Evolutionary conservation across 768 basidiomycete genomes (phyloP).

Genomic region (Mycena floridula): DNA sequence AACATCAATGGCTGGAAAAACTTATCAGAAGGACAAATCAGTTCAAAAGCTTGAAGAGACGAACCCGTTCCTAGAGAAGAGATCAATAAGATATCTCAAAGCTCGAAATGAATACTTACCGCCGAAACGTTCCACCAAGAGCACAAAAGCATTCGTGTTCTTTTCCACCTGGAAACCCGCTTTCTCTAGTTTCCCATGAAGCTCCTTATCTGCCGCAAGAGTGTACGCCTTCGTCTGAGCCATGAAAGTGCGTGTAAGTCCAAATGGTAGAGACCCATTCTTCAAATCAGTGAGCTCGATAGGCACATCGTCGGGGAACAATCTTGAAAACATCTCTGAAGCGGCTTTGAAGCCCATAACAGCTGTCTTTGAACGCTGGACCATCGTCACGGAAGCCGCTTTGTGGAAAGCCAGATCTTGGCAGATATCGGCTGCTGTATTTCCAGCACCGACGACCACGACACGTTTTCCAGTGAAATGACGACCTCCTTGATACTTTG

Average conservation of each 20-base stretch:
- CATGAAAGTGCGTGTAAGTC: constrained; percentile 11
- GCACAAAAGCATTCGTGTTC: constrained; percentile 23
- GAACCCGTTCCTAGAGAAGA: constrained; percentile 5
- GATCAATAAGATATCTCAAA: not conserved
- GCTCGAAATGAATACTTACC: constrained; percentile 16
- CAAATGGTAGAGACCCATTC: constrained; percentile 6
- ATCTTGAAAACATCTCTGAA: constrained; percentile 1
- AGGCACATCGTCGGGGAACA: constrained; percentile 15
- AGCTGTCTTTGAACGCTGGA: constrained; percentile 35
- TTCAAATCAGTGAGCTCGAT: constrained; percentile 18
- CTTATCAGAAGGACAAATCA: not conserved
- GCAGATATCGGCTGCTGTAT: constrained; percentile 30
- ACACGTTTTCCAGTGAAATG: constrained; percentile 26
- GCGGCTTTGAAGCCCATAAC: constrained; percentile 13
- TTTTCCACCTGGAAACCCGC: constrained; percentile 29
- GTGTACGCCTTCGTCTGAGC: constrained; percentile 2
- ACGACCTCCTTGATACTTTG: constrained; percentile 20
- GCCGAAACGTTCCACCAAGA: constrained; percentile 21
- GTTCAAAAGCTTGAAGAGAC: not conserved
- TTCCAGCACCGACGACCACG: too few relatives aligned
- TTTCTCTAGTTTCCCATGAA: constrained; percentile 27
- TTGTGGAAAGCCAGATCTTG: constrained; percentile 27
- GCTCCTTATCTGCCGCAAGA: constrained; percentile 23
- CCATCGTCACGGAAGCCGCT: constrained; percentile 34
- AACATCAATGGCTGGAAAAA: constrained; percentile 28